Percentiles rank a stretch among this genome's conserved stretches.
Conservation (phyloP, 163 green algal species). For the Prototheca cutis region DNA sequence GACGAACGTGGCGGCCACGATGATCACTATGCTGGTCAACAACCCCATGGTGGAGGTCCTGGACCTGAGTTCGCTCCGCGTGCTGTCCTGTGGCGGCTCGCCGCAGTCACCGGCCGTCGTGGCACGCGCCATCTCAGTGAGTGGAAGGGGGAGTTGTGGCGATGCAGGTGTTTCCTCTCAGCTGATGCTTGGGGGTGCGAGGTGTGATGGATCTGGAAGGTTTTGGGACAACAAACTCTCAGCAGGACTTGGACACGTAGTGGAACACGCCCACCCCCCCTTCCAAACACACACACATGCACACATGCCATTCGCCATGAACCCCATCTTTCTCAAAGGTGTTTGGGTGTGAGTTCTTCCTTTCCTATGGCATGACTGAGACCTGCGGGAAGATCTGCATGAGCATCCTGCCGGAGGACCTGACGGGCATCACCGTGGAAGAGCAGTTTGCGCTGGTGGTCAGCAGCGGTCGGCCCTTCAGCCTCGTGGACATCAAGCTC, state of each 20-base stretch:
- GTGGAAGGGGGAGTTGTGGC: too few relatives aligned
- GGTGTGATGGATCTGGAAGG: too few relatives aligned
- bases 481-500: slow-evolving; percentile 61
- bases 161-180: too few relatives aligned
- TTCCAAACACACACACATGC: too few relatives aligned
- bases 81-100: slow-evolving; percentile 75
- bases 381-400: slow-evolving; percentile 91
- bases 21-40: slow-evolving; percentile 71
- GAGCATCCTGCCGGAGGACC: slow-evolving; percentile 53
- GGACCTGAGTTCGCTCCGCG: slow-evolving; percentile 64
- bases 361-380: slow-evolving; percentile 92
- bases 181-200: too few relatives aligned
- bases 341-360: slow-evolving; percentile 84
- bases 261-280: too few relatives aligned
- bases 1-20: slow-evolving; percentile 80
- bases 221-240: too few relatives aligned
- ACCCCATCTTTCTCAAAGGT: too few relatives aligned
- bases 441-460: slow-evolving; percentile 46
- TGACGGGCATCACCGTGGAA: slow-evolving; percentile 9
- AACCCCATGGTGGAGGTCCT: slow-evolving; percentile 49
- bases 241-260: too few relatives aligned
- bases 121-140: slow-evolving; percentile 40
- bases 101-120: slow-evolving; percentile 56
- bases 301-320: too few relatives aligned
- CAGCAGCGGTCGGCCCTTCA: slow-evolving; percentile 68